Conservation (phyloP, 2,329 filamentous ascomycete species). For the Aspergillus sp. region DNA sequence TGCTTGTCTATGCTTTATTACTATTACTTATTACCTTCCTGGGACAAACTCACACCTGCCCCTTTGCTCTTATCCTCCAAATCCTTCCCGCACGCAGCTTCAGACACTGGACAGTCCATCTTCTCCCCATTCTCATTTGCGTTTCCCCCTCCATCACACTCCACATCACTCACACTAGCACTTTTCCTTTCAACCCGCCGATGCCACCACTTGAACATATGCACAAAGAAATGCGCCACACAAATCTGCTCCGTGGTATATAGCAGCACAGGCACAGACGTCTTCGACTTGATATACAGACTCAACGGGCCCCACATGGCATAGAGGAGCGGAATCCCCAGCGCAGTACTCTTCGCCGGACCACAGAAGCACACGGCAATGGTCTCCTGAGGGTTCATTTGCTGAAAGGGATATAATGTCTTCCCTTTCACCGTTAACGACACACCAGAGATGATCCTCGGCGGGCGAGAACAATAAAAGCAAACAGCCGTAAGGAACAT, state of each 20-base stretch:
- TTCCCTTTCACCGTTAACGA: neutral
- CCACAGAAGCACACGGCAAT: slow-evolving; percentile 73
- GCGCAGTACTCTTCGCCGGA: slow-evolving; percentile 70
- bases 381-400: slow-evolving; percentile 60
- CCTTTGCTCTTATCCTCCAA: slow-evolving; percentile 7
- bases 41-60: slow-evolving; percentile 6
- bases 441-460: slow-evolving; percentile 23
- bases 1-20: neutral
- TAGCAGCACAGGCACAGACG: slow-evolving; percentile 41
- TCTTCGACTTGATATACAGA: slow-evolving; percentile 39
- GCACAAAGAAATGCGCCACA: slow-evolving; percentile 43
- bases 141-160: slow-evolving; percentile 6
- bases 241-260: slow-evolving; percentile 45
- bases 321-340: slow-evolving; percentile 68
- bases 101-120: neutral
- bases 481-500: slow-evolving; percentile 62
- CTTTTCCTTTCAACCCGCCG: slow-evolving; percentile 21
- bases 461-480: slow-evolving; percentile 51
- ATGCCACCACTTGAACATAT: slow-evolving; percentile 38
- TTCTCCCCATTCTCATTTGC: neutral
- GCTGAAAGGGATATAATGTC: slow-evolving; percentile 27
- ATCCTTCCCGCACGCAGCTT: neutral
- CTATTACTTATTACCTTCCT: slow-evolving; percentile 7
- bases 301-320: slow-evolving; percentile 59
- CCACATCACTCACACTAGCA: slow-evolving; percentile 11